Conservation (phyloP, 2,329 filamentous ascomycete species). For the Curvularia verruculosa region DNA sequence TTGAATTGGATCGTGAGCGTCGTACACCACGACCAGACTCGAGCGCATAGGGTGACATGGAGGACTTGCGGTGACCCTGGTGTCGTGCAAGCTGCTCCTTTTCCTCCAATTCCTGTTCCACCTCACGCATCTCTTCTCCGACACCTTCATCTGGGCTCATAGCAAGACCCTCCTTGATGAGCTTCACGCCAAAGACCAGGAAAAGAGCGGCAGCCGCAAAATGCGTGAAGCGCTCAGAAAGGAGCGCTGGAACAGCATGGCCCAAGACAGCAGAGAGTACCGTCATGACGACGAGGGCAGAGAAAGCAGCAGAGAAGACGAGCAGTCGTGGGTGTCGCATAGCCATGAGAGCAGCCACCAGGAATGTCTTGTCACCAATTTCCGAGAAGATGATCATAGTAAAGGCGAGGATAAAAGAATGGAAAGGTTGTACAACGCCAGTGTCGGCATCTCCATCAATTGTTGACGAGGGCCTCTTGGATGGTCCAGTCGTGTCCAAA, state of each 20-base stretch:
- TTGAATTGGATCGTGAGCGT: slow-evolving; percentile 74
- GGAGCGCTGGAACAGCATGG: slow-evolving; percentile 86
- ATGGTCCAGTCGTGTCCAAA: slow-evolving; percentile 38
- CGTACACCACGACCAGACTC: slow-evolving; percentile 76
- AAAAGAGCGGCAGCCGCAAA: slow-evolving; percentile 85
- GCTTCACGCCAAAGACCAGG: slow-evolving; percentile 83
- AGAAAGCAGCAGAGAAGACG: slow-evolving; percentile 94
- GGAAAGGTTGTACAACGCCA: slow-evolving; percentile 76
- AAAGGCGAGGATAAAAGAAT: slow-evolving; percentile 89
- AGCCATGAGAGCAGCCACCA: slow-evolving; percentile 96
- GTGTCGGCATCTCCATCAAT: slow-evolving; percentile 54
- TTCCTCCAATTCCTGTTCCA: slow-evolving; percentile 90
- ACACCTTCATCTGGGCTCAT: slow-evolving; percentile 93
- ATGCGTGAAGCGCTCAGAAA: slow-evolving; percentile 89
- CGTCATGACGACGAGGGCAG: slow-evolving; percentile 91
- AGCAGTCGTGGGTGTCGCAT: slow-evolving; percentile 96
- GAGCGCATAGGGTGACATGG: slow-evolving; percentile 75
- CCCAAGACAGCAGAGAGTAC: slow-evolving; percentile 90
- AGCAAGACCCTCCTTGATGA: slow-evolving; percentile 82
- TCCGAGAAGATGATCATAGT: slow-evolving; percentile 98
- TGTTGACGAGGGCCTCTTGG: slow-evolving; percentile 33
- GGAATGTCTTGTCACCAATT: slow-evolving; percentile 97
- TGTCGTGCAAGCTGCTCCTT: slow-evolving; percentile 81
- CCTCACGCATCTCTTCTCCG: slow-evolving; percentile 96
- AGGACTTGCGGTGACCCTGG: slow-evolving; percentile 66